These are phyloP conservation scores for Setaria italica DNA, from an alignment of 202 grass and related monocot genomes.

Conservation along the genomic window DNA sequence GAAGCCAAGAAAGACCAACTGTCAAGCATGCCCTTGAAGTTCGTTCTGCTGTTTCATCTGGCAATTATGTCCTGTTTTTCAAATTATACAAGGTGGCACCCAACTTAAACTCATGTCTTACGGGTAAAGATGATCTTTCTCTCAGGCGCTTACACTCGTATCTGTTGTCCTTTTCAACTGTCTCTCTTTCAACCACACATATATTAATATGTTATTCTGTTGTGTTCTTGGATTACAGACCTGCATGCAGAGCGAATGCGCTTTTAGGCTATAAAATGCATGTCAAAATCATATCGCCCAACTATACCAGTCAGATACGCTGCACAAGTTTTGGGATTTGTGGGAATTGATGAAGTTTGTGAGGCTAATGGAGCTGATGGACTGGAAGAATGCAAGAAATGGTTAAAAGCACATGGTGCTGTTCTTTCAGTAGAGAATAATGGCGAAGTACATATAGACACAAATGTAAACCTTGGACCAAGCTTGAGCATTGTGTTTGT, in stretches of 20 bases:
- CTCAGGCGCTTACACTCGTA: not conserved
- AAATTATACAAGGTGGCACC: constrained; percentile 87
- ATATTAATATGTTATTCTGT: not conserved
- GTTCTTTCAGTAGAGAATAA: constrained; percentile 63
- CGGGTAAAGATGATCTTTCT: constrained; percentile 63
- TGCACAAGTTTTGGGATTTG: constrained; percentile 72
- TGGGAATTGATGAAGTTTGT: constrained; percentile 51
- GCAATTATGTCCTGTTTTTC: constrained; percentile 90
- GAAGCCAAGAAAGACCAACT: constrained; percentile 68
- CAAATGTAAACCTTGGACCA: constrained; percentile 64
- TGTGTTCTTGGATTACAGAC: constrained; percentile 49
- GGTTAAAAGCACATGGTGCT: constrained; percentile 87
- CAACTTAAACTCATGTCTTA: constrained; percentile 79
- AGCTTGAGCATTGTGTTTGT: constrained; percentile 19
- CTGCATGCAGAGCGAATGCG: constrained; percentile 83
- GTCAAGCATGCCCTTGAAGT: constrained; percentile 93
- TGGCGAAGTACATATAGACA: constrained; percentile 75
- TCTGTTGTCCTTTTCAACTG: not conserved
- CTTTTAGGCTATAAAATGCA: constrained; percentile 86
- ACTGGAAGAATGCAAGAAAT: constrained; percentile 81
- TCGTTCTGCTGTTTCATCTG: constrained; percentile 77
- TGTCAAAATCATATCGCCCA: constrained; percentile 83
- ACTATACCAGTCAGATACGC: constrained; percentile 70
- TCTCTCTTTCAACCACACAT: not conserved
- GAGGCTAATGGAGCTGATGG: constrained; percentile 52